Conservation (phyloP, 441 rosid species). For the Erodium texanum region DNA sequence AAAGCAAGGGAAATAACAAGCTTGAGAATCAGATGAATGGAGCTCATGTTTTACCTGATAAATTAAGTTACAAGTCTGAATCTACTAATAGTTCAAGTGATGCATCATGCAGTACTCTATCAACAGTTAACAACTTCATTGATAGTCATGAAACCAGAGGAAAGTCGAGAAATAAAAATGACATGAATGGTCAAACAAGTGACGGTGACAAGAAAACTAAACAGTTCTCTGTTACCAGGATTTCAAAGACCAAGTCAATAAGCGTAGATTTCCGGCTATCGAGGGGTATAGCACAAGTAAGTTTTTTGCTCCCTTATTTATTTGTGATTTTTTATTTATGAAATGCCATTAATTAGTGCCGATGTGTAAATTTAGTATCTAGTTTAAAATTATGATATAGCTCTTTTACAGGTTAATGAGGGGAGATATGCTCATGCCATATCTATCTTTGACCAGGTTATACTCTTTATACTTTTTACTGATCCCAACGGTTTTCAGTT, state of each 20-base stretch:
- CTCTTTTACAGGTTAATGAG: conserved; percentile 74
- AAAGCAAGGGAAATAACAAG: background rate
- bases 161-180: conserved; percentile 33
- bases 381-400: conserved; percentile 15
- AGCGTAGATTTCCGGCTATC: conserved; percentile 91
- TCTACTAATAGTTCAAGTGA: conserved; percentile 25
- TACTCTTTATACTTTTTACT: conserved; percentile 16
- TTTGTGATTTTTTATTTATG: conserved; percentile 10
- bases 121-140: conserved; percentile 32
- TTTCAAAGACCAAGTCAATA: conserved; percentile 69
- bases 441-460: conserved; percentile 87
- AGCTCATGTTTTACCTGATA: conserved; percentile 23
- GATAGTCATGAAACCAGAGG: conserved; percentile 36
- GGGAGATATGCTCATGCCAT: conserved; percentile 82
- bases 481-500: conserved; percentile 12
- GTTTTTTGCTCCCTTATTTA: conserved; percentile 8
- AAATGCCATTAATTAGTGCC: conserved; percentile 3
- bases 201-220: conserved; percentile 48
- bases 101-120: conserved; percentile 31
- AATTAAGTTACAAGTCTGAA: conserved; percentile 32
- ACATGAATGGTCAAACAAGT: conserved; percentile 29
- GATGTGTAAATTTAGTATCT: conserved; percentile 14
- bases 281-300: conserved; percentile 95
- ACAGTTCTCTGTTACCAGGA: conserved; percentile 52
- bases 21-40: conserved; percentile 25